phyloP scores from a whole-genome alignment of 495 filamentous ascomycete species.

The Cryomyces antarcticus region DNA sequence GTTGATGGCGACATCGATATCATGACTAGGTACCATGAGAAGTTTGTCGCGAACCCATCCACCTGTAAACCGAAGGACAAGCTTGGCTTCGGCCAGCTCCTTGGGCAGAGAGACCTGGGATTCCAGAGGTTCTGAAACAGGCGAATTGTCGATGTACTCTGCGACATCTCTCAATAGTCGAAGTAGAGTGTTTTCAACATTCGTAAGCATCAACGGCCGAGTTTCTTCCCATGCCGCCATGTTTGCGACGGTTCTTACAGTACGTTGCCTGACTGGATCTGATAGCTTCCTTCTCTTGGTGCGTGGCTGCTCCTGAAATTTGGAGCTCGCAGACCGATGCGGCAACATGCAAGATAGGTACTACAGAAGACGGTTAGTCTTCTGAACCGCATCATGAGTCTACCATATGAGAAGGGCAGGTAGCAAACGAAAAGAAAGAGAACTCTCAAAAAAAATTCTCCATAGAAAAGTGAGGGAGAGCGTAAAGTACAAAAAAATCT shows the following conservation, averaged over 20 bases:
- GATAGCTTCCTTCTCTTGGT: neutral
- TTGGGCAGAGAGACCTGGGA: conserved; percentile 19
- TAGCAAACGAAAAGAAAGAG: too few species aligned
- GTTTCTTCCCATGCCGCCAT: neutral
- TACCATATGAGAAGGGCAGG: too few species aligned
- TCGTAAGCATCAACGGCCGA: conserved; percentile 33
- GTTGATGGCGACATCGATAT: conserved; percentile 92
- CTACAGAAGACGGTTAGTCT: too few species aligned
- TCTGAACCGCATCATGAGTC: too few species aligned
- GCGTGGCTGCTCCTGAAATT: neutral
- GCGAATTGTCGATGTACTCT: conserved; percentile 32
- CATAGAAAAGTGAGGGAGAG: too few species aligned
- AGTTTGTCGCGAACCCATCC: conserved; percentile 99
- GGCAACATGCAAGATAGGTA: neutral
- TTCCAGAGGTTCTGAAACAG: conserved; percentile 1
- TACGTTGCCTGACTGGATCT: neutral
- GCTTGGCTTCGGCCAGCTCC: conserved; percentile 14
- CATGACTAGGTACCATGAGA: conserved; percentile 56
- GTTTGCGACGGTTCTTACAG: neutral
- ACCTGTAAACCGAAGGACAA: conserved; percentile 68
- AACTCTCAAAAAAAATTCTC: too few species aligned
- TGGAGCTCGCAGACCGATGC: neutral
- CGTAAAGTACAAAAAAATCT: too few species aligned
- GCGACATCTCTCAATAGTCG: conserved; percentile 57
- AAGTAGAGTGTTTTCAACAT: conserved; percentile 46